Percentiles rank a stretch among this genome's conserved stretches.
phyloP scores from a whole-genome alignment of 2,329 filamentous ascomycete genomes.

The Bimuria novae-zelandiae region DNA sequence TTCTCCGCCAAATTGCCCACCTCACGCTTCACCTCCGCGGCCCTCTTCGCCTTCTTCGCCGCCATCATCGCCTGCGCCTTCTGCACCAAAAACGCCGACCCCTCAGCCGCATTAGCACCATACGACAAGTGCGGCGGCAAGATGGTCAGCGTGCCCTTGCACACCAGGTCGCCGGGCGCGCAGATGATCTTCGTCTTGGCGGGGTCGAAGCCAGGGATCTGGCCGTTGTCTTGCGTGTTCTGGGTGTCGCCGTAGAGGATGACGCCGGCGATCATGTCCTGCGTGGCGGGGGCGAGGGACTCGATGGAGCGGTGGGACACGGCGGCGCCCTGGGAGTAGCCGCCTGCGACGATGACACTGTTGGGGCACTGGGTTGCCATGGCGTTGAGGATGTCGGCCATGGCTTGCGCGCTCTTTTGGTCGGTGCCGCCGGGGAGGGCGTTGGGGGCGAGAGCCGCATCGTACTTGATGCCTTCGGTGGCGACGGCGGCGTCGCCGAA shows the following conservation, averaged over 20 bases:
- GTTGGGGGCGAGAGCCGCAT: constrained; percentile 32
- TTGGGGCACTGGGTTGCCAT: constrained; percentile 40
- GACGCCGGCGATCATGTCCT: constrained; percentile 46
- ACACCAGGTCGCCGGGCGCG: constrained; percentile 57
- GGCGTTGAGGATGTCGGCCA: constrained; percentile 28
- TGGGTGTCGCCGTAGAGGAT: constrained; percentile 55
- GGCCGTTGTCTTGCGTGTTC: constrained; percentile 44
- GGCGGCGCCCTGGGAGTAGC: constrained; percentile 42
- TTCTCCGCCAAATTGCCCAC: constrained; percentile 7
- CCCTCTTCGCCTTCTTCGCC: constrained; percentile 36
- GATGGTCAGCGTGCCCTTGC: constrained; percentile 49
- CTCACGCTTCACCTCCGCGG: constrained; percentile 6
- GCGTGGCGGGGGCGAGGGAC: constrained; percentile 26
- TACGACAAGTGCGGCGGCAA: constrained; percentile 39
- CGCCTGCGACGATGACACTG: constrained; percentile 36
- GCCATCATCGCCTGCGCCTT: constrained; percentile 33
- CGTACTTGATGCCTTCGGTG: constrained; percentile 41
- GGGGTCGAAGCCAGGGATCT: constrained; percentile 48
- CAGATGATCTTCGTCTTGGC: constrained; percentile 56
- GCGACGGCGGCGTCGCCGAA: constrained; percentile 35
- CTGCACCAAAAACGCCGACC: constrained; percentile 32
- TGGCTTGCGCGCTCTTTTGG: constrained; percentile 21
- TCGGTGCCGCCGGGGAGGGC: constrained; percentile 39
- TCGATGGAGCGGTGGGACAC: constrained; percentile 42
- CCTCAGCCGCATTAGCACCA: constrained; percentile 32